Evolutionary conservation across 306 rosid species (phyloP).

Genomic region (Trifolium repens): DNA sequence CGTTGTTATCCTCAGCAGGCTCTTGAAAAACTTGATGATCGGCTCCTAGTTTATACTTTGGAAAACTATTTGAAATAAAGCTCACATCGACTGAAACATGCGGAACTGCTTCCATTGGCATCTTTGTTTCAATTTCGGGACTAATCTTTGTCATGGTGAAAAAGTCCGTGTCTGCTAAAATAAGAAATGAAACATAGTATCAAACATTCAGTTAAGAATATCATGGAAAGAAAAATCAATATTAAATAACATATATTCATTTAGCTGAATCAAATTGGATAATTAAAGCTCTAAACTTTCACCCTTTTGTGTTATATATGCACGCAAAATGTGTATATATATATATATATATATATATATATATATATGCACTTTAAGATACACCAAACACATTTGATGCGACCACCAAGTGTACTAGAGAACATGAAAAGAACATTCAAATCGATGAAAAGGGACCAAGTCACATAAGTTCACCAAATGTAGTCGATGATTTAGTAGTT

Average conservation of each 20-base stretch:
- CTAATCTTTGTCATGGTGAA: constrained; percentile 83
- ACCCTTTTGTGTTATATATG: not conserved
- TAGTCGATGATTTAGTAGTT: constrained; percentile 3
- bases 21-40: constrained; percentile 81
- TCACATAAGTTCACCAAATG: constrained; percentile 20
- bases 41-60: constrained; percentile 81
- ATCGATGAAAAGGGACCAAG: not conserved
- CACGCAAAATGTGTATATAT: constrained; percentile 4
- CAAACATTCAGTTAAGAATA: constrained; percentile 23
- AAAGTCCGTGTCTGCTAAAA: constrained; percentile 45
- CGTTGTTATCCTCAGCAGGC: constrained; percentile 66
- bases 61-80: constrained; percentile 71
- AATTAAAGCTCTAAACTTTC: not conserved
- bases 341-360: constrained; percentile 21
- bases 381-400: constrained; percentile 12
- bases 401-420: not conserved
- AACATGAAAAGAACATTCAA: not conserved
- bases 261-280: constrained; percentile 14
- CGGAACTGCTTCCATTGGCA: constrained; percentile 62
- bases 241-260: constrained; percentile 22
- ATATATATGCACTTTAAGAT: constrained; percentile 30
- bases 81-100: constrained; percentile 94
- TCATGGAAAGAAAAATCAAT: constrained; percentile 30
- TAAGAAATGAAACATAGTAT: constrained; percentile 34
- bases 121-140: constrained; percentile 68